These are phyloP conservation scores for Akanthomyces lecanii DNA, from an alignment of 2,329 filamentous ascomycete genomes.

Conservation along the genomic window DNA sequence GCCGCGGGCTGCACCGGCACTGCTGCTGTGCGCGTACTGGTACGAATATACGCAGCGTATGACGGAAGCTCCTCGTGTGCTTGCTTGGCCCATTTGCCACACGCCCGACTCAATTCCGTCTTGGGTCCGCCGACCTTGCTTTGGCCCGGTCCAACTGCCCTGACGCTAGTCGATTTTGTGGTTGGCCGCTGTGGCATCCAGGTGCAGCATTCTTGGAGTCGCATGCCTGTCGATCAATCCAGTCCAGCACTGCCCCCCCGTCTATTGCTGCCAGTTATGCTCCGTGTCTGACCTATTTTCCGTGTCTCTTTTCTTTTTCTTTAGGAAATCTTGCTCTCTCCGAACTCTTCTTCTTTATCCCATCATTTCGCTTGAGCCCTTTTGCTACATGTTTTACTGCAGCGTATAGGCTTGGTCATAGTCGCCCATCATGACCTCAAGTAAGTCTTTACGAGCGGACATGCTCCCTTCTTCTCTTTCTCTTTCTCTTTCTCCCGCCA, in stretches of 20 bases:
- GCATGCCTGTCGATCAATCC: constrained; percentile 14
- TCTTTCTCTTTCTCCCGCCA: constrained; percentile 33
- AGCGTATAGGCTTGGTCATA: constrained; percentile 28
- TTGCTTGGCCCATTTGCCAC: constrained; percentile 13
- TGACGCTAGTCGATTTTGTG: neutral
- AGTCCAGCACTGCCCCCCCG: constrained; percentile 11
- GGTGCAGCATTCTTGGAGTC: constrained; percentile 6
- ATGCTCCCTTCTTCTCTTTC: constrained; percentile 31
- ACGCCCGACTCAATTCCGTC: constrained; percentile 1
- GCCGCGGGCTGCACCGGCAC: neutral
- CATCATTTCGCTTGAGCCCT: constrained; percentile 14
- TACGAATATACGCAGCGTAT: neutral
- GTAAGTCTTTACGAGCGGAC: constrained; percentile 41
- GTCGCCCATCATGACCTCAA: constrained; percentile 42
- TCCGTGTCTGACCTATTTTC: constrained; percentile 13
- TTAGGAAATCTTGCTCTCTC: constrained; percentile 1
- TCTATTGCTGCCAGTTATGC: neutral
- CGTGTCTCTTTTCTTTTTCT: neutral
- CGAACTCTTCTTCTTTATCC: neutral
- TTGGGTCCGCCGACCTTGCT: neutral
- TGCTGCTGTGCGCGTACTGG: neutral
- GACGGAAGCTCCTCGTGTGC: constrained; percentile 4
- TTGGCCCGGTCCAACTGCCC: neutral
- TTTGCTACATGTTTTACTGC: constrained; percentile 14
- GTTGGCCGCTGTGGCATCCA: neutral